Evolutionary conservation across 768 basidiomycete genomes (phyloP).

Genomic region (Suillus ampliporus): DNA sequence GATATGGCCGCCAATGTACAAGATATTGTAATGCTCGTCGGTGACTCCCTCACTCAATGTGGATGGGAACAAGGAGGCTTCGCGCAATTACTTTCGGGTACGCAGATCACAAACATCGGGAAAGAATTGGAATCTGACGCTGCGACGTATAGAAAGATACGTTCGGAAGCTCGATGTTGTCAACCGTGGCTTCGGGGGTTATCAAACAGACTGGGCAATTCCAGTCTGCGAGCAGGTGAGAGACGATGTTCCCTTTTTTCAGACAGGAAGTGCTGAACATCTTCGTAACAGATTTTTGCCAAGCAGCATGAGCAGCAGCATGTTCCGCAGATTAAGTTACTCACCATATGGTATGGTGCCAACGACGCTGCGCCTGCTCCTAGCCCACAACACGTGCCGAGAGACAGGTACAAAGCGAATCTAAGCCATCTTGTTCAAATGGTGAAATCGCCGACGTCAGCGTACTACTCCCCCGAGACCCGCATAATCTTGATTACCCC

Average conservation of each 20-base stretch:
- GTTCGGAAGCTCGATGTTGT: conserved; percentile 82
- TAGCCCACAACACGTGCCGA: conserved; percentile 77
- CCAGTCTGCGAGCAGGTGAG: conserved; percentile 77
- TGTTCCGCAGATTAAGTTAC: conserved; percentile 67
- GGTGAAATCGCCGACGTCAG: conserved; percentile 65
- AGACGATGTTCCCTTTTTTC: background rate
- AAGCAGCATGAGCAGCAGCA: conserved; percentile 51
- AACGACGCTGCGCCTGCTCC: conserved; percentile 81
- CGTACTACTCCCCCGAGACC: conserved; percentile 72
- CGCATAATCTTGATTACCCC: conserved; percentile 83
- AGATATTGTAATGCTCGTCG: conserved; percentile 76
- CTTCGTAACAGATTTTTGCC: conserved; percentile 57
- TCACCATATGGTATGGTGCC: conserved; percentile 89
- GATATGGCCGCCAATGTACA: conserved; percentile 63
- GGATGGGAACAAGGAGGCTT: conserved; percentile 68
- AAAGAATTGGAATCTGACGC: conserved; percentile 4
- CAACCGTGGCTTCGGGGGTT: conserved; percentile 85
- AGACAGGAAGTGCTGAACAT: background rate
- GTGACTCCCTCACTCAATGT: conserved; percentile 82
- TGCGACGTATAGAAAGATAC: conserved; percentile 62
- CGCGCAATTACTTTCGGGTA: conserved; percentile 63
- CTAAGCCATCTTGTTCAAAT: conserved; percentile 64
- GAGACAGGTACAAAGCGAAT: conserved; percentile 67
- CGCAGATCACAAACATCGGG: conserved; percentile 2
- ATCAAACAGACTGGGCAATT: conserved; percentile 87